These are phyloP conservation scores for Zopfochytrium polystomum DNA, from an alignment of 371 early-diverging fungal species.

Conservation along the genomic window DNA sequence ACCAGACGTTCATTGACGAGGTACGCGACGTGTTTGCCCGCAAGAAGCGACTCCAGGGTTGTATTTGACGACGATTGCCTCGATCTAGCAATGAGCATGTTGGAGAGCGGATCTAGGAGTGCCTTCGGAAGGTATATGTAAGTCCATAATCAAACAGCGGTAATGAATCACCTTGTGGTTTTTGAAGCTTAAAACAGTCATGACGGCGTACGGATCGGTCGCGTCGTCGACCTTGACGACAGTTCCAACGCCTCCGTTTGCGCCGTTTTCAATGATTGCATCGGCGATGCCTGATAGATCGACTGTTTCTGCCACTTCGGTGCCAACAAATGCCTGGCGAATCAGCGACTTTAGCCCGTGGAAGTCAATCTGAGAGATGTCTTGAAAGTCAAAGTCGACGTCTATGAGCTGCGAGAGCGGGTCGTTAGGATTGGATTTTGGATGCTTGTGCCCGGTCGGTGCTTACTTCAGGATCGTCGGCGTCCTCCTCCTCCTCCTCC, in stretches of 20 bases:
- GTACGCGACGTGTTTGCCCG: constrained; percentile 1
- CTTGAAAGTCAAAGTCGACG: constrained; percentile 95
- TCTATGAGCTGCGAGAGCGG: constrained; percentile 63
- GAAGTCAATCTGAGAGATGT: constrained; percentile 82
- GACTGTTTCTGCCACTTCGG: constrained; percentile 69
- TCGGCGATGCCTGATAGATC: constrained; percentile 78
- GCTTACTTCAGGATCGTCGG: too few relatives aligned
- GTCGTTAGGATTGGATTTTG: too few relatives aligned
- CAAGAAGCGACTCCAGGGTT: neutral
- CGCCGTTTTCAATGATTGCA: constrained; percentile 71
- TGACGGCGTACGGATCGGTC: constrained; percentile 86
- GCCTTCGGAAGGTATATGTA: too few relatives aligned
- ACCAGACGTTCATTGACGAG: constrained; percentile 87
- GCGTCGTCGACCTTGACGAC: constrained; percentile 74
- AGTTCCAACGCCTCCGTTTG: constrained; percentile 78
- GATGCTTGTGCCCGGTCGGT: too few relatives aligned
- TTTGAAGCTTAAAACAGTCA: constrained; percentile 74
- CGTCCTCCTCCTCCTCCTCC: too few relatives aligned
- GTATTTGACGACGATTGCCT: too few relatives aligned
- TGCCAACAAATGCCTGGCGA: constrained; percentile 64
- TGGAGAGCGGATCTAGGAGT: too few relatives aligned
- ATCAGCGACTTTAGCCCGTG: constrained; percentile 88
- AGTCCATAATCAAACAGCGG: too few relatives aligned
- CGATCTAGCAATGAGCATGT: too few relatives aligned
- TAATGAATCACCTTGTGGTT: constrained; percentile 43